Conservation (phyloP, 192 early-diverging fungal genomes). For the Linnemannia hyalina region DNA sequence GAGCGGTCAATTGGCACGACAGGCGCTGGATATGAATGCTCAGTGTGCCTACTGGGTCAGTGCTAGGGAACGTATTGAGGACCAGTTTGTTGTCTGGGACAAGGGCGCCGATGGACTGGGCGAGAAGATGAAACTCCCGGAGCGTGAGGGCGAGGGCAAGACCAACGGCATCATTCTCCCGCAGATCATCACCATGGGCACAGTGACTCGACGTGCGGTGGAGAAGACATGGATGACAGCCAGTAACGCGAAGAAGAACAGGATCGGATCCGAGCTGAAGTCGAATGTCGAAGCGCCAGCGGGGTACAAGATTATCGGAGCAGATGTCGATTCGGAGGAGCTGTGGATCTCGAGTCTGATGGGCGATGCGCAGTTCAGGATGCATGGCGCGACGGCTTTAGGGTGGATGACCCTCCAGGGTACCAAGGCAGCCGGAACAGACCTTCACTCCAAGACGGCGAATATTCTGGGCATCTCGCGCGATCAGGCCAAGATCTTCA, state of each 20-base stretch:
- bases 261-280: conserved; percentile 96
- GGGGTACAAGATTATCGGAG: conserved; percentile 92
- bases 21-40: conserved; percentile 82
- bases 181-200: conserved; percentile 93
- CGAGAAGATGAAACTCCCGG: conserved; percentile 60
- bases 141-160: conserved; percentile 28
- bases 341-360: conserved; percentile 96
- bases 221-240: conserved; percentile 98
- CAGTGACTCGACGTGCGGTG: conserved; percentile 92
- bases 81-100: conserved; percentile 91
- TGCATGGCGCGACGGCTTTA: conserved; percentile 92
- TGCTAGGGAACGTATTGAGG: conserved; percentile 80
- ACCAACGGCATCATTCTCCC: conserved; percentile 87
- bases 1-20: conserved; percentile 67
- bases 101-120: conserved; percentile 33
- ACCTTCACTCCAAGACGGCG: conserved; percentile 94
- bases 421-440: conserved; percentile 87
- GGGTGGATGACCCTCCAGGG: conserved; percentile 99
- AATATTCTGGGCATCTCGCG: conserved; percentile 88
- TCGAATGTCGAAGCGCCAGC: conserved; percentile 84
- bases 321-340: conserved; percentile 97
- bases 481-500: conserved; percentile 94
- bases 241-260: conserved; percentile 89
- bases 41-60: conserved; percentile 94
- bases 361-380: conserved; percentile 93